Evolutionary conservation across 2,329 filamentous ascomycete species (phyloP).

Genomic region (Tolypocladium inflatum): DNA sequence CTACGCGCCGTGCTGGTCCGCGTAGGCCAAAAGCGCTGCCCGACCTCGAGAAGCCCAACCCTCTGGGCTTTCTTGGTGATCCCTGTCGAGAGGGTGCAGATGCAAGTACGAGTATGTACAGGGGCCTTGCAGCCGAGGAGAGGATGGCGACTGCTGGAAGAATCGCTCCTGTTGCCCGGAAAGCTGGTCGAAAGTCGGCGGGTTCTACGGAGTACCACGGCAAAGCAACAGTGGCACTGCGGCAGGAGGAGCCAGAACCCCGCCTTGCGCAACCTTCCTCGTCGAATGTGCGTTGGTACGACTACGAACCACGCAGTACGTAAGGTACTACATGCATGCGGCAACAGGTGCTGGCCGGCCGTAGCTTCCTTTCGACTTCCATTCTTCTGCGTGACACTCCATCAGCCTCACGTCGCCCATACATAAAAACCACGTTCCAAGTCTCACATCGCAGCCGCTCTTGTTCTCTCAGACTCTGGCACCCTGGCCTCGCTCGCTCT

Average conservation of each 20-base stretch:
- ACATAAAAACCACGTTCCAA: neutral
- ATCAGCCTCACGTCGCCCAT: neutral
- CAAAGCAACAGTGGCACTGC: neutral
- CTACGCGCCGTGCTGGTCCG: slow-evolving; percentile 17
- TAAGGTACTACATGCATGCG: neutral
- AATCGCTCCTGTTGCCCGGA: neutral
- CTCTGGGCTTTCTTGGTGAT: neutral
- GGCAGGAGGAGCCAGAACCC: neutral
- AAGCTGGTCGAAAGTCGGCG: neutral
- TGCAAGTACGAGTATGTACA: neutral
- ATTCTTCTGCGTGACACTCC: neutral
- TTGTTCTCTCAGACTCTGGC: neutral
- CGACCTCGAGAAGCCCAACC: neutral
- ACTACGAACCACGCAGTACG: neutral
- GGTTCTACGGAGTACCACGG: neutral
- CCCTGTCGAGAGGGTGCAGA: neutral
- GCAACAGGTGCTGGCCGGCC: neutral
- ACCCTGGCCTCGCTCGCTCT: neutral
- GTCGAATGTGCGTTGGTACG: neutral
- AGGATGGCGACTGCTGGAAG: neutral
- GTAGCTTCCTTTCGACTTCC: neutral
- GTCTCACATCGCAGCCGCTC: neutral
- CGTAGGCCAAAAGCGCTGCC: neutral
- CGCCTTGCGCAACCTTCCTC: neutral
- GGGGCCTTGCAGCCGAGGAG: neutral